These are phyloP conservation scores for Neophaeococcomyces mojaviensis DNA, from an alignment of 2,329 filamentous ascomycete genomes.

Conservation along the genomic window DNA sequence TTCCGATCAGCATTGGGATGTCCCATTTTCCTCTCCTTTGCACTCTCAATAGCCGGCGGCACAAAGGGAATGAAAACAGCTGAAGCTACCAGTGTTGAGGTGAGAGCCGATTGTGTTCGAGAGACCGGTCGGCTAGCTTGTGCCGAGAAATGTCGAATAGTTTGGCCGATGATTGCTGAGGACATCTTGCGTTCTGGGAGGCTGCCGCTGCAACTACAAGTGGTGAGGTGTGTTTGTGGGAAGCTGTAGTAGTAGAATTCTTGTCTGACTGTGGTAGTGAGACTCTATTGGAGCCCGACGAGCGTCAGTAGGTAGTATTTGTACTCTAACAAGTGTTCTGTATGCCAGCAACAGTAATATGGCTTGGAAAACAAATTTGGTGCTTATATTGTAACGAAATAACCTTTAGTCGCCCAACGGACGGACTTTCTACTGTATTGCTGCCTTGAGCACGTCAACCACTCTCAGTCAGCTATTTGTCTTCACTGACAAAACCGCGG, in stretches of 20 bases:
- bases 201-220: background rate
- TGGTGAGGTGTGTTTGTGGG: background rate
- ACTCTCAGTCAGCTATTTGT: too few species aligned
- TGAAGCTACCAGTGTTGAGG: conserved; percentile 33
- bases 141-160: conserved; percentile 38
- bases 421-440: too few species aligned
- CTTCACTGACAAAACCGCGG: too few species aligned
- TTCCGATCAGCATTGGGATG: conserved; percentile 31
- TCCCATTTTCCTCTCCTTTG: conserved; percentile 33
- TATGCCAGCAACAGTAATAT: too few species aligned
- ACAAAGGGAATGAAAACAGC: conserved; percentile 40
- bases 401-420: too few species aligned
- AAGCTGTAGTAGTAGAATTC: background rate
- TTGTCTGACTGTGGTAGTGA: too few species aligned
- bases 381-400: too few species aligned
- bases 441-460: too few species aligned
- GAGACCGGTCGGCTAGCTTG: conserved; percentile 28
- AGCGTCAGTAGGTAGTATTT: too few species aligned
- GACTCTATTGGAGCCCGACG: background rate
- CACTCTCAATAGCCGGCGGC: conserved; percentile 40
- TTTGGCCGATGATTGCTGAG: conserved; percentile 3
- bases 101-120: conserved; percentile 4
- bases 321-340: too few species aligned
- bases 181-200: background rate
- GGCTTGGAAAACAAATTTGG: too few species aligned